phyloP scores from a whole-genome alignment of 257 asterid genomes.

The Fraxinus americana region DNA sequence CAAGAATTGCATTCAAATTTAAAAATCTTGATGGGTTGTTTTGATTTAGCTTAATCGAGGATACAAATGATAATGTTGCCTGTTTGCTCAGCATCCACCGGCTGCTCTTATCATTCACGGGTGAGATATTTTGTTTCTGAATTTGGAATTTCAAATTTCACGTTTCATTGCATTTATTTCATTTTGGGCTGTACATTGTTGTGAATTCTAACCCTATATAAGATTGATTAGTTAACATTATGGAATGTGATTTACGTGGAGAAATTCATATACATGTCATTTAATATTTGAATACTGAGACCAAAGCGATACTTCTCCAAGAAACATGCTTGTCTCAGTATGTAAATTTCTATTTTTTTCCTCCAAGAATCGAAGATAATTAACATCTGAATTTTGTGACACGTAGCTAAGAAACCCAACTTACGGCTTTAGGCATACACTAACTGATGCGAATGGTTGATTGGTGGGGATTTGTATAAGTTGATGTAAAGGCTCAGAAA shows the following conservation, averaged over 20 bases:
- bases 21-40: slow-evolving; percentile 27
- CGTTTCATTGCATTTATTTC: not conserved
- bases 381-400: not conserved
- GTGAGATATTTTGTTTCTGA: slow-evolving; percentile 19
- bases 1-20: slow-evolving; percentile 16
- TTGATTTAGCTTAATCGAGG: slow-evolving; percentile 24
- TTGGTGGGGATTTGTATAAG: not conserved
- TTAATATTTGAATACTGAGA: not conserved
- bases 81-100: slow-evolving; percentile 66
- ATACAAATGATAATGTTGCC: slow-evolving; percentile 52
- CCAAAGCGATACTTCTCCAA: not conserved
- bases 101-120: slow-evolving; percentile 65
- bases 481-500: not conserved
- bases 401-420: not conserved
- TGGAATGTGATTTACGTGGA: not conserved
- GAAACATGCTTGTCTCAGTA: not conserved
- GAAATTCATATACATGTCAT: not conserved
- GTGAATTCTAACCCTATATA: not conserved
- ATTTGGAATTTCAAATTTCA: not conserved
- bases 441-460: not conserved
- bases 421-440: not conserved
- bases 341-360: not conserved
- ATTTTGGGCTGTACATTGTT: not conserved
- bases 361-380: not conserved
- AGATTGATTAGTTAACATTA: not conserved